Base-by-base conservation (phyloP, 345 rosid species). In the Cardiospermum halicacabum region DNA sequence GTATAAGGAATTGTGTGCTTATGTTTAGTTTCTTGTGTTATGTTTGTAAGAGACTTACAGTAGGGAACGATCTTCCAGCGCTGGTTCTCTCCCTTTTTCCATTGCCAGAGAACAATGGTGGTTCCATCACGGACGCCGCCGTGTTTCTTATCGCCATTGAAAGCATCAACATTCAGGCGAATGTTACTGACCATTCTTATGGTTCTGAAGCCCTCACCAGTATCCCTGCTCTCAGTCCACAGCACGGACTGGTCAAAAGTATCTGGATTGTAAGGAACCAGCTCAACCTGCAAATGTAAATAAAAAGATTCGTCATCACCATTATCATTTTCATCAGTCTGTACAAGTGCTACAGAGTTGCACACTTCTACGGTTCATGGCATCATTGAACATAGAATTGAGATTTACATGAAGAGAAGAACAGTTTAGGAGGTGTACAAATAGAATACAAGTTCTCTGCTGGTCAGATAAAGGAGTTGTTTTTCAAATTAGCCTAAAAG, bases 71-170 rank as follows among this genome's bases (percentile, higher is more conserved):
- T 84, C 87, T 78, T 94, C 99, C 99, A 94, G 10, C 51, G 81
- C 81, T 94, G 96, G 78, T 89, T 91, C 11, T 85, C 91, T 54
- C 97, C 97, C 56, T 83, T 78, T 77, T 81, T 82, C 96, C 99
- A 91, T 54, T 81, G 56, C 91, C 91, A 87, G 49, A 94, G 91
- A 58, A 83, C 92, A 16, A 91, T 74, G 18, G 60, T 67, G 11
- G 92, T 85, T 43, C 96, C 97, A 68, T 89, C 83, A 68, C 65
- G 87, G 40, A 94, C 80, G 4, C 91, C 97, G 13, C 96, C 96
- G 7, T 92, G 81, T 31, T 80, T 70, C 71, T 70, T 75, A 34
- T 85, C 91, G 26, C 89, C 96, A 43, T 91, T 89, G 75, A 78
- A 86, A 25, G 91, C 99, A 79, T 93, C 97, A 60, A 88, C 61